Evolutionary conservation across 305 asterid species (phyloP), one percentile per base, ranked within the genome.

Genomic region (Rubia tinctorum): DNA sequence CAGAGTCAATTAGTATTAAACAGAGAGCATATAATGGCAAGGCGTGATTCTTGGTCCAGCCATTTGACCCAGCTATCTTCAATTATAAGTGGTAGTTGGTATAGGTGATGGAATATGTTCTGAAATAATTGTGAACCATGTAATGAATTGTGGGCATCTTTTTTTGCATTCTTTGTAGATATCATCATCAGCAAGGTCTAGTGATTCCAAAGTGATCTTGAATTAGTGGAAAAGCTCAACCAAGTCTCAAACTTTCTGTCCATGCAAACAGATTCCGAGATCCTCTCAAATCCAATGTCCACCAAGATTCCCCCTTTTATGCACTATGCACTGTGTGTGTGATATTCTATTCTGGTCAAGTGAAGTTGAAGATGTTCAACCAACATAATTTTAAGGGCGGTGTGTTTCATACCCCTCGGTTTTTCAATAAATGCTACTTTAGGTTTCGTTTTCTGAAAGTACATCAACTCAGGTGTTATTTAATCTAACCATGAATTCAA

Each of bases 1-100:
- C 55, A 6, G 22, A 60, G 74, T 75, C 79, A 75, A 69, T 47
- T 75, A 59, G 23, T 75, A 63, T 68, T 44, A 27, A 45, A 59
- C 64, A 58, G 62, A 23, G 73, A 56, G 66, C 71, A 51, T n/a
- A 34, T 53, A 55, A 27, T 62, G 34, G 30, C 59, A 12, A 8
- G 20, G 22, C 69, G 62, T 22, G 22, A 56, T 74, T 55, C 42
- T 62, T 40, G 12, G 49, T 34, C 47, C 15, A 10, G 17, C 22
- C 47, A 58, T 58, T 58, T 18, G 17, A 43, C 61, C 15, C 56
- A n/a, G 37, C 53, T 53, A 53, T 69, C 27, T 23, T 34, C 27
- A 53, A 18, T 53, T 10, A 70, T 70, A 12, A 37, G 59, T 53
- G 30, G 47, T 58, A 8, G 64, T 17, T 51, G 6, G 17, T 51